A percentile compares a stretch with the other conserved stretches of the same genome.
phyloP scores from a whole-genome alignment of 2,329 filamentous ascomycete genomes.

The Trichoderma semiorbis region DNA sequence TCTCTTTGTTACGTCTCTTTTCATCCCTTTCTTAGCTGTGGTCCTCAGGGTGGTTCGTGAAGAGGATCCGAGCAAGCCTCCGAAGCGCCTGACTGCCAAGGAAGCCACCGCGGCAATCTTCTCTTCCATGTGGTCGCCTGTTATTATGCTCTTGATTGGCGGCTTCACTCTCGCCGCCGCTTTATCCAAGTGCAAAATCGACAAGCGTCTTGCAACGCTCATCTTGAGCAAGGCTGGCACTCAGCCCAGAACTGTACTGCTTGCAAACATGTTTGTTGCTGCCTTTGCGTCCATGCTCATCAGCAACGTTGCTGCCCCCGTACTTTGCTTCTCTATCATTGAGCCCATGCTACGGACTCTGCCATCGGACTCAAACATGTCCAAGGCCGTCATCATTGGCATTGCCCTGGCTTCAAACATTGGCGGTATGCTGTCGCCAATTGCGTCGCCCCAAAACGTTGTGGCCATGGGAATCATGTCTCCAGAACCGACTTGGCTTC shows the following conservation, averaged over 20 bases:
- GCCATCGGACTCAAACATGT: slow-evolving; percentile 85
- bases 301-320: slow-evolving; percentile 94
- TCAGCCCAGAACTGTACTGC: slow-evolving; percentile 77
- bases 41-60: slow-evolving; percentile 78
- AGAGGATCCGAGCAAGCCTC: slow-evolving; percentile 56
- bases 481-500: slow-evolving; percentile 84
- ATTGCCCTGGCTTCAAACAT: slow-evolving; percentile 95
- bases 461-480: slow-evolving; percentile 95
- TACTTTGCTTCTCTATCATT: slow-evolving; percentile 96
- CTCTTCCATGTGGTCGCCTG: slow-evolving; percentile 96
- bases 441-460: slow-evolving; percentile 95
- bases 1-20: slow-evolving; percentile 89
- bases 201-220: slow-evolving; percentile 94
- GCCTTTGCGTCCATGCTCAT: slow-evolving; percentile 99
- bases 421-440: slow-evolving; percentile 92
- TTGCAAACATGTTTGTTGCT: slow-evolving; percentile 99
- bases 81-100: slow-evolving; percentile 71
- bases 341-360: slow-evolving; percentile 95
- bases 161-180: slow-evolving; percentile 96
- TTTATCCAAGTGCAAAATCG: slow-evolving; percentile 94
- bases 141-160: slow-evolving; percentile 95
- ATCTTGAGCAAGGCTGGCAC: slow-evolving; percentile 96
- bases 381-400: slow-evolving; percentile 89
- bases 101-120: slow-evolving; percentile 82
- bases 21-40: slow-evolving; percentile 91